Percentiles rank a stretch among this genome's conserved stretches.
Evolutionary conservation across 257 asterid species (phyloP).

Genomic region (Solanum acaule): DNA sequence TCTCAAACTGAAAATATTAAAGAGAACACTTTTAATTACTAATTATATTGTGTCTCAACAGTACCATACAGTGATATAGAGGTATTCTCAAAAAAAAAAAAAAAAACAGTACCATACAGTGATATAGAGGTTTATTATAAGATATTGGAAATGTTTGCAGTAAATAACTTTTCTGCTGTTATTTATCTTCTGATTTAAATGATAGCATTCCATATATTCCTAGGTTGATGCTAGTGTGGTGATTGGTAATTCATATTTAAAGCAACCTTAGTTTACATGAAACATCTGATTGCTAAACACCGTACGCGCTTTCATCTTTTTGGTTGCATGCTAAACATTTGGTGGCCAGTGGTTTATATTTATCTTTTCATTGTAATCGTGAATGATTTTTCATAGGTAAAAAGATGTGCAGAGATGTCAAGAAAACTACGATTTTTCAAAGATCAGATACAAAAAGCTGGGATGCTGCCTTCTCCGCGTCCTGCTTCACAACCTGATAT

Average conservation of each 20-base stretch:
- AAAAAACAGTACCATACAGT: neutral
- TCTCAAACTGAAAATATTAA: neutral
- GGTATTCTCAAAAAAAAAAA: no score
- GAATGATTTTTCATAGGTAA: conserved; percentile 46
- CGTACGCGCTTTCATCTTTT: neutral
- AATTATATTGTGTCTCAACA: neutral
- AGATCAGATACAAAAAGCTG: conserved; percentile 93
- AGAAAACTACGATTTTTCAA: conserved; percentile 82
- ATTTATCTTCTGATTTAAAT: neutral
- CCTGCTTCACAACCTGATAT: conserved; percentile 76
- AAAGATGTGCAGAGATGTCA: conserved; percentile 99
- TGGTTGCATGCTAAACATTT: neutral
- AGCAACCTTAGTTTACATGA: neutral
- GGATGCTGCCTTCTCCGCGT: conserved; percentile 46
- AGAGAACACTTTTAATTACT: neutral
- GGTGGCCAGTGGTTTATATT: neutral
- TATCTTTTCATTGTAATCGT: neutral
- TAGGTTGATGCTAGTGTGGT: neutral
- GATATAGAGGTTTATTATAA: neutral
- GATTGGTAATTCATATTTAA: neutral
- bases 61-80: neutral
- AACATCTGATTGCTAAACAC: neutral
- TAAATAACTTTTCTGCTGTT: neutral
- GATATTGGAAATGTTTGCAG: neutral
- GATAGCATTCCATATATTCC: neutral